phyloP scores from a whole-genome alignment of 192 early-diverging fungal genomes.

The Entophlyctis helioformis region DNA sequence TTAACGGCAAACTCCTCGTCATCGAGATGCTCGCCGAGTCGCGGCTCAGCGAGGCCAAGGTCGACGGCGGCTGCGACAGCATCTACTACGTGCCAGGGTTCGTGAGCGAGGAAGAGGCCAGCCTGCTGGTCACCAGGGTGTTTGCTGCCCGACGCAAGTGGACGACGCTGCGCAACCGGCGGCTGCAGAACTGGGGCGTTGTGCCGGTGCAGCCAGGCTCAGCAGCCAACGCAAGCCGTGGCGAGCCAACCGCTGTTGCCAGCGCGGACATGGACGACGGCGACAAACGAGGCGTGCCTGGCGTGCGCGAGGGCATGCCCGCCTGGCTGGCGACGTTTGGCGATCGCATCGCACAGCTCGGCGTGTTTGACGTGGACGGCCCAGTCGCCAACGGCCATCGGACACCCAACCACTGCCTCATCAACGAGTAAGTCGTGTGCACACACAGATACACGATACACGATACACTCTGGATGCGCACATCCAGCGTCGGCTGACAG shows the following conservation, averaged over 20 bases:
- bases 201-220: background rate
- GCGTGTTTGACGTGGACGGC: constrained; percentile 1
- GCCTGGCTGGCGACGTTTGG: constrained; percentile 11
- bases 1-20: no score
- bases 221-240: background rate
- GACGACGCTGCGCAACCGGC: constrained; percentile 6
- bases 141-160: no score
- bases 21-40: no score
- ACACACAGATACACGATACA: no score
- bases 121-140: no score
- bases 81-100: no score
- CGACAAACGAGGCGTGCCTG: background rate
- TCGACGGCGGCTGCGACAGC: no score
- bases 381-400: background rate
- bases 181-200: constrained; percentile 20
- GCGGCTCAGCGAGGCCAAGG: no score
- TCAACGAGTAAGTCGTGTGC: constrained; percentile 17
- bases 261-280: background rate
- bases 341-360: background rate
- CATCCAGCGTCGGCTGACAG: no score
- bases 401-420: constrained; percentile 21
- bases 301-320: constrained; percentile 6
- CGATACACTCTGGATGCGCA: no score
- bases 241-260: no score
- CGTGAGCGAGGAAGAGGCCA: no score